Evolutionary conservation across 139 green algal genomes (phyloP).

Genomic region (Micractinium conductrix): DNA sequence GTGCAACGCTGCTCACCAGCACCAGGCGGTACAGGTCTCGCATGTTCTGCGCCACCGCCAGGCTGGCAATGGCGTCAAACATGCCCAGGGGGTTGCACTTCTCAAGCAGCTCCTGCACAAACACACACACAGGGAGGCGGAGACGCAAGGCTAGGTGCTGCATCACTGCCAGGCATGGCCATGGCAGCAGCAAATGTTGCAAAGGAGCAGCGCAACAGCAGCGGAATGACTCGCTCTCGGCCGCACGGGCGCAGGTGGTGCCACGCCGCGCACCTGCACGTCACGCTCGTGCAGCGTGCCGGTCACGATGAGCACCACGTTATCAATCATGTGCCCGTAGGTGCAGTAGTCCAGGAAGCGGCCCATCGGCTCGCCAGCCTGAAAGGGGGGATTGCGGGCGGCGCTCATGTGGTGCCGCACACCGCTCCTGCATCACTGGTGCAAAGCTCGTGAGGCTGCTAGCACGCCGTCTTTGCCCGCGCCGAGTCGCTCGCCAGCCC

Average conservation of each 20-base stretch:
- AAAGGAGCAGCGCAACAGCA: not conserved
- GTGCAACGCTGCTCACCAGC: too few relatives aligned
- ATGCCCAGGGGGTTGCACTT: slow-evolving; percentile 99
- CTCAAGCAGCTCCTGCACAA: slow-evolving; percentile 91
- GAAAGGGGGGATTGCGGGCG: not conserved
- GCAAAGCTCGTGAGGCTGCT: too few relatives aligned
- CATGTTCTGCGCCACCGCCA: slow-evolving; percentile 97
- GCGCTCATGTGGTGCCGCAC: not conserved
- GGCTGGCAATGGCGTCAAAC: slow-evolving; percentile 96
- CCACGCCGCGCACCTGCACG: slow-evolving; percentile 92
- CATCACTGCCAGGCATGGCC: too few relatives aligned
- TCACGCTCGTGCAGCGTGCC: slow-evolving; percentile 97
- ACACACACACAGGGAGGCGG: not conserved
- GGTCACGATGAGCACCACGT: slow-evolving; percentile 99
- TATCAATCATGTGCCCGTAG: slow-evolving; percentile 99
- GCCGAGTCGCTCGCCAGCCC: too few relatives aligned
- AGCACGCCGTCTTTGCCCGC: too few relatives aligned
- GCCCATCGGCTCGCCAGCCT: slow-evolving; percentile 88
- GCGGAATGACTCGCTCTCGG: too few relatives aligned
- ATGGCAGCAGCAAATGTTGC: not conserved
- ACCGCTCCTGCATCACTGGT: too few relatives aligned
- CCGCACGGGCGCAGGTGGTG: too few relatives aligned
- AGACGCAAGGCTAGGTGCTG: too few relatives aligned
- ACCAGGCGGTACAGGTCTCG: slow-evolving; percentile 97
- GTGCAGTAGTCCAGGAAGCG: slow-evolving; percentile 99